These are phyloP conservation scores for Candolleomyces aberdarensis DNA, from an alignment of 768 basidiomycete genomes.

Conservation along the genomic window DNA sequence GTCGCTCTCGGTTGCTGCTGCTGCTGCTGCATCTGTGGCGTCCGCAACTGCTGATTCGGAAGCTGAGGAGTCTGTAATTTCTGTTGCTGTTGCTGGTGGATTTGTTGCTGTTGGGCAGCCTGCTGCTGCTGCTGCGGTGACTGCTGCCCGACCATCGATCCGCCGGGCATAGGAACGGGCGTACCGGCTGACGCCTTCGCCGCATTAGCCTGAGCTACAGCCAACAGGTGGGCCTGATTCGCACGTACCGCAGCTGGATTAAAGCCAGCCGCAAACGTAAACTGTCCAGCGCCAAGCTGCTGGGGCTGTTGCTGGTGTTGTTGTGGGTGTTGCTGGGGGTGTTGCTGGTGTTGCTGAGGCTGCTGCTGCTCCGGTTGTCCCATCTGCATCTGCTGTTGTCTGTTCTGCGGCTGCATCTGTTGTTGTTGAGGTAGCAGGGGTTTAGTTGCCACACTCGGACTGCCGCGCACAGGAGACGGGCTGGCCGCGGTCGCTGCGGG, in stretches of 20 bases:
- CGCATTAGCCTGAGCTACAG: conserved; percentile 2
- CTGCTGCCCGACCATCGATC: neutral
- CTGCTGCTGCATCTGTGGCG: conserved; percentile 16
- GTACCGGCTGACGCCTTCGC: conserved; percentile 7
- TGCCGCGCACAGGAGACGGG: neutral
- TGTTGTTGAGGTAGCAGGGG: neutral
- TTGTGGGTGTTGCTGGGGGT: conserved; percentile 14
- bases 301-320: conserved; percentile 16
- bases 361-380: conserved; percentile 14
- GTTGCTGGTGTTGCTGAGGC: conserved; percentile 12
- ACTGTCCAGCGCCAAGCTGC: conserved; percentile 8
- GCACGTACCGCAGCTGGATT: conserved; percentile 11
- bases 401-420: neutral
- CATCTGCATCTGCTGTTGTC: conserved; percentile 13
- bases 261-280: conserved; percentile 4
- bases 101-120: conserved; percentile 9
- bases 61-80: conserved; percentile 6
- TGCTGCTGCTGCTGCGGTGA: conserved; percentile 8
- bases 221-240: conserved; percentile 10
- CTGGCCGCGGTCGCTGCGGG: neutral
- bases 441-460: neutral
- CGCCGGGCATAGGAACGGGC: conserved; percentile 2
- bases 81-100: conserved; percentile 13
- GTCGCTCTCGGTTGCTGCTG: conserved; percentile 8
- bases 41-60: conserved; percentile 7